These are phyloP conservation scores for Helminthosporium solani DNA, from an alignment of 2,329 filamentous ascomycete genomes.

Conservation along the genomic window DNA sequence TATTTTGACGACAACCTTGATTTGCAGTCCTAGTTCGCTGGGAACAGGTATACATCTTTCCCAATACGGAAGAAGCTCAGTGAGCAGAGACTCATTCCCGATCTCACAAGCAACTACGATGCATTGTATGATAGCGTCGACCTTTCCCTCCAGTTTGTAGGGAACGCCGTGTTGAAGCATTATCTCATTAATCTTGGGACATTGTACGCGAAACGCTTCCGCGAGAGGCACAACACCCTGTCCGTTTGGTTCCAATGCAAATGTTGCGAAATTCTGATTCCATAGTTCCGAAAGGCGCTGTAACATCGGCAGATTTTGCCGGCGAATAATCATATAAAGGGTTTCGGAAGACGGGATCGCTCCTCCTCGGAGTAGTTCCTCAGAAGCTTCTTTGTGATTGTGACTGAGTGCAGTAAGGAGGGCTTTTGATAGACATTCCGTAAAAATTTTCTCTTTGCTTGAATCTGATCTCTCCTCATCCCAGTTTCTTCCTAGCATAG, in stretches of 20 bases:
- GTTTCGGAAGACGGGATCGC: background rate
- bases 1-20: too few species aligned
- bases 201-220: background rate
- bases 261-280: too few species aligned
- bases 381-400: slow-evolving; percentile 1
- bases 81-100: background rate
- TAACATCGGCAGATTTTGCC: background rate
- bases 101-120: background rate
- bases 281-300: background rate
- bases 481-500: background rate
- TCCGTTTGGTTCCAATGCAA: too few species aligned
- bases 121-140: background rate
- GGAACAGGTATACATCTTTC: too few species aligned
- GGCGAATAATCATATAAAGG: background rate
- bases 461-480: background rate
- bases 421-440: background rate
- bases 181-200: background rate
- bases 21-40: too few species aligned
- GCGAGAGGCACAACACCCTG: background rate
- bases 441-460: background rate
- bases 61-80: background rate
- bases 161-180: background rate
- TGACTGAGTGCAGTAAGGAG: background rate
- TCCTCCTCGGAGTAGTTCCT: background rate
- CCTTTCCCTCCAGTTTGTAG: background rate